These are phyloP conservation scores for Leccinum subfulvum DNA, from an alignment of 1,284 basidiomycete genomes.

Conservation along the genomic window DNA sequence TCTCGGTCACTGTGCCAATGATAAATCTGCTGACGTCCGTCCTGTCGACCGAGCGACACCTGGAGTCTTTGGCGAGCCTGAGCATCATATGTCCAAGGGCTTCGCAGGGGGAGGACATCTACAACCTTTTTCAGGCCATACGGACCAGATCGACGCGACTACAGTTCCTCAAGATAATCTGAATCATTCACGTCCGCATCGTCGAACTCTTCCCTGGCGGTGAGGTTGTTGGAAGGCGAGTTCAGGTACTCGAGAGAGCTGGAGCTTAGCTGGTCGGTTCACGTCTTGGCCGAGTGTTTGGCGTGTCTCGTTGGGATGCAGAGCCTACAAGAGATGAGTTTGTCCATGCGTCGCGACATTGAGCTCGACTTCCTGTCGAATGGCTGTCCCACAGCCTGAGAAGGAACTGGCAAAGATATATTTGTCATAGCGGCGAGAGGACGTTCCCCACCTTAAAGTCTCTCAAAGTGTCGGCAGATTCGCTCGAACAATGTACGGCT, in stretches of 20 bases:
- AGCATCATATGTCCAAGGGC: conserved; percentile 29
- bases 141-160: conserved; percentile 21
- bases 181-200: conserved; percentile 26
- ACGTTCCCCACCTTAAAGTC: conserved; percentile 24
- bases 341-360: conserved; percentile 24
- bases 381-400: conserved; percentile 9
- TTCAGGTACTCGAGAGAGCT: conserved; percentile 26
- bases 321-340: conserved; percentile 23
- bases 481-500: conserved; percentile 30
- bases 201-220: conserved; percentile 12
- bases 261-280: conserved; percentile 24
- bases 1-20: conserved; percentile 23
- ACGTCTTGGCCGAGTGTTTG: conserved; percentile 27
- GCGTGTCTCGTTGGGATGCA: conserved; percentile 21
- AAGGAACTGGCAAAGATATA: neutral
- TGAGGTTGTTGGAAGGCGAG: conserved; percentile 20
- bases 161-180: conserved; percentile 22
- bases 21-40: conserved; percentile 23
- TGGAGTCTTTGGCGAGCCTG: conserved; percentile 24
- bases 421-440: neutral
- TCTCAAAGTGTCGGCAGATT: conserved; percentile 25
- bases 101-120: conserved; percentile 17
- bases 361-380: conserved; percentile 16
- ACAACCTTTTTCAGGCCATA: conserved; percentile 25
- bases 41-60: conserved; percentile 19